Evolutionary conservation across 306 rosid species (phyloP).

Genomic region (Alnus glutinosa): DNA sequence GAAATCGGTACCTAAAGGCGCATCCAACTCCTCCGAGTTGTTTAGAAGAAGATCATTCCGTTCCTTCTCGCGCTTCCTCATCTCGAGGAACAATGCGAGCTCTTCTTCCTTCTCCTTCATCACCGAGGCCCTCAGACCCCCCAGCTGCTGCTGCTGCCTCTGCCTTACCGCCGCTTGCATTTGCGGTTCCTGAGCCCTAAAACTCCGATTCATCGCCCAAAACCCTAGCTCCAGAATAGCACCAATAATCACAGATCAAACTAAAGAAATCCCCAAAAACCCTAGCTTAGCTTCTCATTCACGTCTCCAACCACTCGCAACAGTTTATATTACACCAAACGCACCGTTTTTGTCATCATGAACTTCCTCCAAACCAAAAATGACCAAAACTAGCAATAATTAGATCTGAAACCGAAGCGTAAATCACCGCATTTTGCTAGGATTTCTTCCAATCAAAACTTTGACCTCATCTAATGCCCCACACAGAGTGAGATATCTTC

Average conservation of each 20-base stretch:
- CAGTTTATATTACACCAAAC: constrained; percentile 27
- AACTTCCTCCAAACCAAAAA: constrained; percentile 20
- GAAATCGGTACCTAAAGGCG: constrained; percentile 57
- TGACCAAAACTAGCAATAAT: constrained; percentile 8
- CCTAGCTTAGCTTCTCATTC: constrained; percentile 27
- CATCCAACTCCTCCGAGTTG: constrained; percentile 66
- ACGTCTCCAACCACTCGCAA: constrained; percentile 32
- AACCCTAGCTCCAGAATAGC: constrained; percentile 20
- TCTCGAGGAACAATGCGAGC: constrained; percentile 78
- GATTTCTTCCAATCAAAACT: neutral
- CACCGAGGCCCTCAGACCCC: constrained; percentile 39
- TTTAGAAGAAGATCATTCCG: constrained; percentile 77
- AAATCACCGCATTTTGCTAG: neutral
- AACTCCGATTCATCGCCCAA: constrained; percentile 82
- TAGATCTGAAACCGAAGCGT: constrained; percentile 39
- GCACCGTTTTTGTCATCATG: constrained; percentile 3
- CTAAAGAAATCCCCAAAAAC: constrained; percentile 22
- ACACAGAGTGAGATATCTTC: neutral
- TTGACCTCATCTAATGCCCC: neutral
- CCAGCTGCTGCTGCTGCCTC: constrained; percentile 65
- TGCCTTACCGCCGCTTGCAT: constrained; percentile 63
- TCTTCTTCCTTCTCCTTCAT: constrained; percentile 87
- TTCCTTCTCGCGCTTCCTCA: constrained; percentile 92
- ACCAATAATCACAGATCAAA: constrained; percentile 26
- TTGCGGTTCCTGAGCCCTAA: constrained; percentile 77